Percentiles rank a stretch among this genome's conserved stretches.
Evolutionary conservation across 768 basidiomycete species (phyloP).

Genomic region (Rhizopogon vesiculosus): DNA sequence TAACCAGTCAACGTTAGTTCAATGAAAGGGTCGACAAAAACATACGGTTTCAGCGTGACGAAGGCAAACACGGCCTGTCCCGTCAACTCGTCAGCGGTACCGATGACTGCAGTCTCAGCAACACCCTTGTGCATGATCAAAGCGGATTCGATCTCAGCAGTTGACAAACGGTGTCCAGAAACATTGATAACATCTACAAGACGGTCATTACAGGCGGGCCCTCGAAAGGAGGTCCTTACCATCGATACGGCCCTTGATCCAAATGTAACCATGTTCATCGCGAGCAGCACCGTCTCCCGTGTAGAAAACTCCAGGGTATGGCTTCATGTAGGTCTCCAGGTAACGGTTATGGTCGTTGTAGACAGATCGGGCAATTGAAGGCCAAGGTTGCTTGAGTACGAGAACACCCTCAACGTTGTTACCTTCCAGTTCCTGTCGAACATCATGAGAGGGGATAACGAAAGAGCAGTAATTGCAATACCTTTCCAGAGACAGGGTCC

Average conservation of each 20-base stretch:
- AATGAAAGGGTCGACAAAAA: constrained; percentile 6
- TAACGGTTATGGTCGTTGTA: constrained; percentile 89
- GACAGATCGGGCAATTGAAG: constrained; percentile 90
- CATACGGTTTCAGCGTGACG: constrained; percentile 90
- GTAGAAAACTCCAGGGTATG: constrained; percentile 89
- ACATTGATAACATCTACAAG: constrained; percentile 91
- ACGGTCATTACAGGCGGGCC: background rate
- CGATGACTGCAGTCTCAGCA: constrained; percentile 94
- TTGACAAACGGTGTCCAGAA: constrained; percentile 93
- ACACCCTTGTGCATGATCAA: constrained; percentile 93
- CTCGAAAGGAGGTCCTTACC: constrained; percentile 41
- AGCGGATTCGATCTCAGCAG: constrained; percentile 97
- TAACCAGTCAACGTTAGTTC: background rate
- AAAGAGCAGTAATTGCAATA: constrained; percentile 12
- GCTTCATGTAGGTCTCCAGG: constrained; percentile 75
- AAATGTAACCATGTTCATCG: constrained; percentile 94
- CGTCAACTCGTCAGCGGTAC: constrained; percentile 80
- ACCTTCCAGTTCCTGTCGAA: constrained; percentile 56
- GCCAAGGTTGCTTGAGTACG: constrained; percentile 85
- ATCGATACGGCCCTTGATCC: constrained; percentile 98
- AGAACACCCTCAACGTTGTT: constrained; percentile 90
- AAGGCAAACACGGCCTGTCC: constrained; percentile 95
- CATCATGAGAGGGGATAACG: constrained; percentile 1
- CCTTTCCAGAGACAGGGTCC: constrained; percentile 76
- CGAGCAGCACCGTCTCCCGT: constrained; percentile 97